These are phyloP conservation scores for Colletotrichum eremochloae DNA, from an alignment of 2,329 filamentous ascomycete species.

Conservation along the genomic window DNA sequence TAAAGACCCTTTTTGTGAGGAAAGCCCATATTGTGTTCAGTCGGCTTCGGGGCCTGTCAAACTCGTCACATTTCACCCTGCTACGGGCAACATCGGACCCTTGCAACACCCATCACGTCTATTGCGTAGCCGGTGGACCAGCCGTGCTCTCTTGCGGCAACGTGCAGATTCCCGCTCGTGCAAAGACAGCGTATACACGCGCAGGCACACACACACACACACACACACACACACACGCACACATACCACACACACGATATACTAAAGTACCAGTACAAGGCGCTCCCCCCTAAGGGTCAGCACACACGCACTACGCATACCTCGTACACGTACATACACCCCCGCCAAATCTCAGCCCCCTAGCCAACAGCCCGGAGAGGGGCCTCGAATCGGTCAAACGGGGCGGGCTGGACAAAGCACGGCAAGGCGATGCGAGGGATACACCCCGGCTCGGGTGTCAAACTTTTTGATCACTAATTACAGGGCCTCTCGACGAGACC, in stretches of 20 bases:
- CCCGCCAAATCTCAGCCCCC: conserved; percentile 39
- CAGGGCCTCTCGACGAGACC: conserved; percentile 24
- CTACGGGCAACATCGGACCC: conserved; percentile 13
- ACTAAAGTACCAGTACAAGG: too few species aligned
- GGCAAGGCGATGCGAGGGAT: conserved; percentile 21
- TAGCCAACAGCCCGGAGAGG: conserved; percentile 41
- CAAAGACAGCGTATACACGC: conserved; percentile 7
- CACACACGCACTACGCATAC: too few species aligned
- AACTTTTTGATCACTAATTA: conserved; percentile 14
- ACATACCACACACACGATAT: neutral
- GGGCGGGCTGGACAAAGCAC: conserved; percentile 19
- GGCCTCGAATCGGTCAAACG: conserved; percentile 42
- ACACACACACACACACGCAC: too few species aligned
- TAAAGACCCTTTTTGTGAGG: conserved; percentile 3
- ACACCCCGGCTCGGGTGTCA: conserved; percentile 14
- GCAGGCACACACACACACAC: too few species aligned
- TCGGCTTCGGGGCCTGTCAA: conserved; percentile 35
- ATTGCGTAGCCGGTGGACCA: conserved; percentile 37
- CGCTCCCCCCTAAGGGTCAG: too few species aligned
- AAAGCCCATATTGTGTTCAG: conserved; percentile 27
- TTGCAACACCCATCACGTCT: conserved; percentile 33
- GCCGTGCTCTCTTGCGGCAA: conserved; percentile 43
- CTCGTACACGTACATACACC: neutral
- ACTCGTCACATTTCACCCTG: conserved; percentile 38
- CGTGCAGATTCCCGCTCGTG: conserved; percentile 43